Percentiles rank a stretch among this genome's conserved stretches.
phyloP scores from a whole-genome alignment of 768 basidiomycete species.

The Collybia mongolica region DNA sequence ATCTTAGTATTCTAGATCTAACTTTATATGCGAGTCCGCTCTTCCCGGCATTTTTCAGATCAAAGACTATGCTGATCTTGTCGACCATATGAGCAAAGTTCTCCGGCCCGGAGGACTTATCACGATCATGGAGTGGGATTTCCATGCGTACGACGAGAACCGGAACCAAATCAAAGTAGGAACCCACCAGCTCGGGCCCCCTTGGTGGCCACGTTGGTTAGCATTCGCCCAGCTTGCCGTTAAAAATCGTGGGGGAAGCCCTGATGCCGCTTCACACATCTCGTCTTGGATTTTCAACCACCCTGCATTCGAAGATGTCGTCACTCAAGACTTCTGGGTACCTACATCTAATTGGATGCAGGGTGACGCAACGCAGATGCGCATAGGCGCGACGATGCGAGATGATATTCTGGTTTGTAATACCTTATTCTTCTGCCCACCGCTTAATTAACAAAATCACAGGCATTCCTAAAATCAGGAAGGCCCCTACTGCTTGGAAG shows the following conservation, averaged over 20 bases:
- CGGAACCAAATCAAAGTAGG: slow-evolving; percentile 41
- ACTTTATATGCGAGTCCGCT: slow-evolving; percentile 10
- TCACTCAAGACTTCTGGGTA: slow-evolving; percentile 60
- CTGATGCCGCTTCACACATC: slow-evolving; percentile 60
- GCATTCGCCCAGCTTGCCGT: slow-evolving; percentile 53
- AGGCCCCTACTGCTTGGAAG: slow-evolving; percentile 67
- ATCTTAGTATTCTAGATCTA: slow-evolving; percentile 3
- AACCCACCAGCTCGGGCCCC: slow-evolving; percentile 40
- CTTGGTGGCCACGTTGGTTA: slow-evolving; percentile 68
- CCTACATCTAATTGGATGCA: slow-evolving; percentile 56
- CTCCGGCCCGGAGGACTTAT: slow-evolving; percentile 72
- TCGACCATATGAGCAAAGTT: slow-evolving; percentile 65
- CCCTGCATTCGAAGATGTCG: slow-evolving; percentile 56
- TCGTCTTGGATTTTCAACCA: slow-evolving; percentile 54
- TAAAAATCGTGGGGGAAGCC: slow-evolving; percentile 54
- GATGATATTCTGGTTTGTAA: slow-evolving; percentile 57
- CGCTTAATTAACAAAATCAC: not conserved
- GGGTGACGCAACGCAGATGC: slow-evolving; percentile 34
- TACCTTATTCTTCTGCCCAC: not conserved
- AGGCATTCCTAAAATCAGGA: slow-evolving; percentile 67
- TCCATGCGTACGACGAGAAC: slow-evolving; percentile 55
- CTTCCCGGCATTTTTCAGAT: slow-evolving; percentile 37
- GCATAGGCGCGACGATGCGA: slow-evolving; percentile 44
- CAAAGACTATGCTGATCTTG: slow-evolving; percentile 59
- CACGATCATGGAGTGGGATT: slow-evolving; percentile 69